phyloP scores from a whole-genome alignment of 2,329 filamentous ascomycete species.

The Exserohilum rostratum region DNA sequence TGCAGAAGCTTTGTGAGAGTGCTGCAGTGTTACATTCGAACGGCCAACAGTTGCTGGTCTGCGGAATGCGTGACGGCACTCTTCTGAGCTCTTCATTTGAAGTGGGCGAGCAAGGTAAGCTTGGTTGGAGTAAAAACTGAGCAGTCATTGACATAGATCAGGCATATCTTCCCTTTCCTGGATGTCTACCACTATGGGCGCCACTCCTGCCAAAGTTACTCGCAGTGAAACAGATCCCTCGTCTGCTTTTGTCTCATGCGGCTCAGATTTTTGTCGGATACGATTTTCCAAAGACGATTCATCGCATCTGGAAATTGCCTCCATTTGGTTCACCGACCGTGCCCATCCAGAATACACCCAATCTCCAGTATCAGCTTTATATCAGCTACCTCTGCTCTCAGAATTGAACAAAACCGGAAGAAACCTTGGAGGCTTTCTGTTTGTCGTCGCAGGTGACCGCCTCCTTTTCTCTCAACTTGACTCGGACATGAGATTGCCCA shows the following conservation, averaged over 20 bases:
- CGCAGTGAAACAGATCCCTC: constrained; percentile 30
- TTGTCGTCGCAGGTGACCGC: constrained; percentile 55
- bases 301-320: constrained; percentile 34
- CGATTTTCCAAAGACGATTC: constrained; percentile 18
- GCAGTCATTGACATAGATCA: constrained; percentile 4
- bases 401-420: constrained; percentile 45
- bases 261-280: constrained; percentile 46
- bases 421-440: constrained; percentile 52
- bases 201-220: constrained; percentile 35
- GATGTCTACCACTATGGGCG: constrained; percentile 30
- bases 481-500: constrained; percentile 34
- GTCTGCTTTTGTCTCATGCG: constrained; percentile 48
- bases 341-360: constrained; percentile 38
- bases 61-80: constrained; percentile 46
- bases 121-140: background rate
- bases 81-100: constrained; percentile 26
- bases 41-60: constrained; percentile 32
- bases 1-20: constrained; percentile 38
- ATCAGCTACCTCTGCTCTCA: constrained; percentile 34
- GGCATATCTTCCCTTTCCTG: constrained; percentile 10
- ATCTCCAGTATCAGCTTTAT: constrained; percentile 37
- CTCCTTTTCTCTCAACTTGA: constrained; percentile 58
- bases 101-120: constrained; percentile 13
- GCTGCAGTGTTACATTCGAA: constrained; percentile 27
- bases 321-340: constrained; percentile 47